Evolutionary conservation across 2,329 filamentous ascomycete species (phyloP).

Genomic region (Calonectria henricotiae): DNA sequence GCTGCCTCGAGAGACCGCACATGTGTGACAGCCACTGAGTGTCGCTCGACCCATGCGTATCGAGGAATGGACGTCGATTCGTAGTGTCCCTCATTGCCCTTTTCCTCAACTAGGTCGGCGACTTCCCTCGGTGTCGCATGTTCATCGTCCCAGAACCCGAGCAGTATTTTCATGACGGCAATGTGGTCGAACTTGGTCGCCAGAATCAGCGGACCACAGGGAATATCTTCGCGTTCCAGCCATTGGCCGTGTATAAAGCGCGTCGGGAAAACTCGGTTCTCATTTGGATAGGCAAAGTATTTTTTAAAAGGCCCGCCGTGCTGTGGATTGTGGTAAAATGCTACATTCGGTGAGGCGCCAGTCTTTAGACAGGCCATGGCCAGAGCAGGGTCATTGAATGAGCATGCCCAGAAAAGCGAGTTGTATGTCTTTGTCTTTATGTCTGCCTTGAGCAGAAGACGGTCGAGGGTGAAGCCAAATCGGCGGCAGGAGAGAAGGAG

Average conservation of each 20-base stretch:
- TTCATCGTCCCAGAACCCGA: background rate
- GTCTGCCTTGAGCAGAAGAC: background rate
- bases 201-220: constrained; percentile 16
- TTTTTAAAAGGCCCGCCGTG: too few species aligned
- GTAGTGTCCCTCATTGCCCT: too few species aligned
- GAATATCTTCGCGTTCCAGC: background rate
- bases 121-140: background rate
- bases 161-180: constrained; percentile 21
- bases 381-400: background rate
- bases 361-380: background rate
- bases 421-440: constrained; percentile 23
- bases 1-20: background rate
- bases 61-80: background rate
- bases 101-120: constrained; percentile 3
- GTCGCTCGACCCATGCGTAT: background rate
- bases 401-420: constrained; percentile 20
- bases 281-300: background rate
- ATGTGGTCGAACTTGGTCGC: constrained; percentile 24
- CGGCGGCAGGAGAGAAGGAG: constrained; percentile 14
- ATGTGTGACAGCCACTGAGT: background rate
- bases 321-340: background rate
- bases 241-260: background rate
- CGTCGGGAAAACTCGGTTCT: constrained; percentile 12
- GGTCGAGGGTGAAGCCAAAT: background rate
- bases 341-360: constrained; percentile 21